Evolutionary conservation across 2,329 filamentous ascomycete genomes (phyloP).

Genomic region (Colletotrichum somersetense): DNA sequence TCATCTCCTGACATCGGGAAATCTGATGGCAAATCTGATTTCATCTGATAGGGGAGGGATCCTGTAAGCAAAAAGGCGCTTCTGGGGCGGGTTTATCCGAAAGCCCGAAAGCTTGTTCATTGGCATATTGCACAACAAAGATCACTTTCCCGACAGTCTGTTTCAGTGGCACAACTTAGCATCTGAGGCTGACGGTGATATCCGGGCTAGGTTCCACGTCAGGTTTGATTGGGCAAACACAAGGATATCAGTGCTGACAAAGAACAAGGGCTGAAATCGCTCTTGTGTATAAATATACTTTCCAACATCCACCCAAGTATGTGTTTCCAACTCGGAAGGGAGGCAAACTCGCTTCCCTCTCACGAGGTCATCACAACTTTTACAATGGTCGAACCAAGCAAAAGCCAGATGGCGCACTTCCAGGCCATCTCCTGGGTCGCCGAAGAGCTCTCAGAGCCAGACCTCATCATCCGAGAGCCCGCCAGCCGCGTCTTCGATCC

Average conservation of each 20-base stretch:
- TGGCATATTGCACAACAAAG: not conserved
- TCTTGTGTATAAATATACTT: not conserved
- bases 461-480: not conserved
- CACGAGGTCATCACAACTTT: not conserved
- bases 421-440: not conserved
- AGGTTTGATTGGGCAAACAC: not conserved
- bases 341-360: not conserved
- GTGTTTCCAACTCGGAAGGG: fast-evolving
- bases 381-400: not conserved
- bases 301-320: not conserved
- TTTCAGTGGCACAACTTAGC: not conserved
- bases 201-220: not conserved
- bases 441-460: not conserved
- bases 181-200: not conserved
- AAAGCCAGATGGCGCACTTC: not conserved
- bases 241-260: not conserved
- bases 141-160: not conserved
- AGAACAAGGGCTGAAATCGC: not conserved
- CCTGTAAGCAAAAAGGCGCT: not conserved
- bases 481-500: not conserved
- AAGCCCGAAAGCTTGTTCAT: not conserved
- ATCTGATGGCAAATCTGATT: not conserved
- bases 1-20: not conserved
- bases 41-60: not conserved
- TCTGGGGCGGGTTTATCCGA: not conserved